Base-by-base conservation (phyloP, 768 basidiomycete species). In the Strobilomyces dryophilus region DNA sequence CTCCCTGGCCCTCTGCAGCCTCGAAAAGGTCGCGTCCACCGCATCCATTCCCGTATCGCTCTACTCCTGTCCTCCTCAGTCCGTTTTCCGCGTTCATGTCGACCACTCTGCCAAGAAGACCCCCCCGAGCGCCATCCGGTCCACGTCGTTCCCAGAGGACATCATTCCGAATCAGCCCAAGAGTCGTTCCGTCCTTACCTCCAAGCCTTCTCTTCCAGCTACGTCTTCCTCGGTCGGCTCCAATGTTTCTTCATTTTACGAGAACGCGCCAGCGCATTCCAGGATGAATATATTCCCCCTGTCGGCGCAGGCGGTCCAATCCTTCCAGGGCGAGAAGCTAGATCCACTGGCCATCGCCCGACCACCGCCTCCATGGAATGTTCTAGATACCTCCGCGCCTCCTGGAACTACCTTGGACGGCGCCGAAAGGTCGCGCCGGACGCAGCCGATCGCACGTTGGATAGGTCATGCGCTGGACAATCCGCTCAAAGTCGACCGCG, bases 1-100 rank as follows among this genome's bases (percentile, higher is more conserved):
- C 29, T 51, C 62, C 1, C 39, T 66, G 12, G 71, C 74, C 4
- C 63, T 82, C n/a, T 66, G 51, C 39, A 51, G 58, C 36, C 64
- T 69, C 7, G 70, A 69, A 56, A 54, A 59, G 45, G 8, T 62
- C 27, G 56, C 54, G 9, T 42, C 46, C 14, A n/a, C 54, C 5
- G 52, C 54, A 41, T 21, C 47, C 0, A 24, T 37, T 9, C 56
- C 67, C n/a, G 47, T 61, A 34, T 51, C 68, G 0, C 58, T 71
- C 32, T 71, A 68, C 44, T 58, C 70, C 4, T 68, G 63, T 39
- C 57, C 64, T 15, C 47, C 44, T 0, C 49, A 58, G 12, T 70
- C 68, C 2, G 59, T 61, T 10, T 69, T 70, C 49, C 67, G 64
- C 32, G 4, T 71, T 10, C 68, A 69, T 17, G 26, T 69, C 24